Base-by-base conservation (phyloP, 768 basidiomycete genomes). In the Termitomyces sp. region DNA sequence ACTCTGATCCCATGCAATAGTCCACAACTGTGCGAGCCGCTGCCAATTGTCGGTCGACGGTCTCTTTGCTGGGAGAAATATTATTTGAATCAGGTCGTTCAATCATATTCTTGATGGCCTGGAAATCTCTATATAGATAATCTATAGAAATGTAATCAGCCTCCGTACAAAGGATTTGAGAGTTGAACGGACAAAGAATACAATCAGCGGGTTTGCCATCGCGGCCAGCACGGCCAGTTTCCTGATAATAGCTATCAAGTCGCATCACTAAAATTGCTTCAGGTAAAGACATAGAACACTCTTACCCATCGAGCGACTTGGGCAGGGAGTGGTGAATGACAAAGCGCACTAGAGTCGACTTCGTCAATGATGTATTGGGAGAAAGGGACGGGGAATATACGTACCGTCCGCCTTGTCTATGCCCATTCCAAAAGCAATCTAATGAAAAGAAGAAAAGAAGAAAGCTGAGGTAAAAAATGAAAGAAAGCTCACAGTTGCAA, bases 401-500 rank as follows among this genome's bases (percentile, higher is more conserved):
- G 60, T 68, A 89, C 89, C 89, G 63, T 91, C 82, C 5, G 85
- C 70, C 69, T 95, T 95, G 71, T 95, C 92, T 49, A 96, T 92
- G 1, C 96, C 95, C 95, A 98, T 98, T 11, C 96, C 96, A 69
- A 98, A 98, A 0, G 95, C 95, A 62, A 95, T 85, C 93, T 95
- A 65, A 34, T 23, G 38, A 38, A 17, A 34, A 27, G 27, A 49
- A 9, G 7, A 59, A 16, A 41, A 12, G 34, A 59, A 29, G 14
- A 14, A 27, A 3, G 19, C 50, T 46, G n/a, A 43, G n/a, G n/a
- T n/a, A 37, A 31, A 49, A 23, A 43, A 16, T 5, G 31, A 42
- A 55, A 59, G 44, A 9, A 11, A 3, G 68, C 80, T 63, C 69
- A 94, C 94, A 44, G 97, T 99, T 3, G 96, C 96, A 43, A 97